A percentile compares a stretch with the other conserved stretches of the same genome.
Evolutionary conservation across 768 basidiomycete genomes (phyloP).

Genomic region (Auriscalpium orientale): DNA sequence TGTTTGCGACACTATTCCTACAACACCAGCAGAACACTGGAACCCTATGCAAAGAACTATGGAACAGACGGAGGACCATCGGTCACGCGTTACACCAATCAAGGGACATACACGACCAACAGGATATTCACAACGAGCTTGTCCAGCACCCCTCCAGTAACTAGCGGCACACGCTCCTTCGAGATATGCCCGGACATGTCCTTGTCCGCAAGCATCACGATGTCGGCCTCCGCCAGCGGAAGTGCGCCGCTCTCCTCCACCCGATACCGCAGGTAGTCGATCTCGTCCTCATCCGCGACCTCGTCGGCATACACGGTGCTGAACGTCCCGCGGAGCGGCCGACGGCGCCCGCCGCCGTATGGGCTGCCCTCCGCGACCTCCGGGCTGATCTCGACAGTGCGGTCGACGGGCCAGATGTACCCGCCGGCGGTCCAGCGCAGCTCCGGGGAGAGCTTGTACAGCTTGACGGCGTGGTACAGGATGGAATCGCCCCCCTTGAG

Average conservation of each 20-base stretch:
- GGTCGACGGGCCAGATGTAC: conserved; percentile 73
- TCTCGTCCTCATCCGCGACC: conserved; percentile 26
- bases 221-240: conserved; percentile 52
- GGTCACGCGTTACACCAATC: conserved; percentile 11
- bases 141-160: conserved; percentile 57
- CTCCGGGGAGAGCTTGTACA: conserved; percentile 67
- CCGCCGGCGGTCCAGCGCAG: conserved; percentile 80
- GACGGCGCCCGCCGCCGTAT: conserved; percentile 21
- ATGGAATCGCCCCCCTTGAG: conserved; percentile 72
- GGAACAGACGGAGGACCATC: too few relatives aligned
- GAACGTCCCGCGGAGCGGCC: conserved; percentile 39
- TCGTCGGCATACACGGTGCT: conserved; percentile 33
- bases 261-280: conserved; percentile 35
- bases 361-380: conserved; percentile 33
- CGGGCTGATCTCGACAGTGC: conserved; percentile 51
- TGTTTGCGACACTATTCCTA: too few relatives aligned
- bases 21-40: too few relatives aligned
- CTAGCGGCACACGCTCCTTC: conserved; percentile 63
- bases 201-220: conserved; percentile 52
- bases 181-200: conserved; percentile 38
- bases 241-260: conserved; percentile 67
- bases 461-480: conserved; percentile 68
- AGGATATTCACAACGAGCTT: conserved; percentile 73
- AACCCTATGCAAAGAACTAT: too few relatives aligned
- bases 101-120: conserved; percentile 63